Percentiles rank a stretch among this genome's conserved stretches.
Evolutionary conservation across 345 rosid species (phyloP).

Genomic region (Sonneratia caseolaris): DNA sequence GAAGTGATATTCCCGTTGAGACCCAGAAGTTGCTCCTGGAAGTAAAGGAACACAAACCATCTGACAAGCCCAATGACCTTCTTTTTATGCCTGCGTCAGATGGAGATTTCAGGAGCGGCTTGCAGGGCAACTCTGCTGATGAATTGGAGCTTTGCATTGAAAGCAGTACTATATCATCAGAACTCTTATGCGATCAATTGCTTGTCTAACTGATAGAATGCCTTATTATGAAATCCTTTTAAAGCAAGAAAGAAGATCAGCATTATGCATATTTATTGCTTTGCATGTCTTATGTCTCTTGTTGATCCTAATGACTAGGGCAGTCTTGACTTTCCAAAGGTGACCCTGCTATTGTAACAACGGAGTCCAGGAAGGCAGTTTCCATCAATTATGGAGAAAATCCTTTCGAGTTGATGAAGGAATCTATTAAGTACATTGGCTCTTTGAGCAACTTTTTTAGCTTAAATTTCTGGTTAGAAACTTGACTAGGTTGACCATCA

Average conservation of each 20-base stretch:
- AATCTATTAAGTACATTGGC: slow-evolving; percentile 50
- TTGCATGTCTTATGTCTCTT: not conserved
- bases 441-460: slow-evolving; percentile 18
- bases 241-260: not conserved
- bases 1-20: slow-evolving; percentile 41
- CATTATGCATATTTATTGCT: not conserved
- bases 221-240: not conserved
- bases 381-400: slow-evolving; percentile 43
- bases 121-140: slow-evolving; percentile 41
- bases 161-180: slow-evolving; percentile 24
- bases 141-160: slow-evolving; percentile 47
- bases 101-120: slow-evolving; percentile 41
- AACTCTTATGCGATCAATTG: not conserved
- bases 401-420: slow-evolving; percentile 46
- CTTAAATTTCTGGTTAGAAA: slow-evolving; percentile 1
- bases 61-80: slow-evolving; percentile 15
- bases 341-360: slow-evolving; percentile 35
- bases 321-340: slow-evolving; percentile 25
- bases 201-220: not conserved
- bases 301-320: not conserved
- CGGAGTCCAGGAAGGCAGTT: slow-evolving; percentile 31
- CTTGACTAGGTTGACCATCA: too few relatives aligned
- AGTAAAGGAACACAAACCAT: slow-evolving; percentile 10
- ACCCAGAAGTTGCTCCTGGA: slow-evolving; percentile 59
- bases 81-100: slow-evolving; percentile 43